A percentile compares a stretch with the other conserved stretches of the same genome.
Evolutionary conservation across 2,329 filamentous ascomycete species (phyloP).

Genomic region (Alternaria sp.): DNA sequence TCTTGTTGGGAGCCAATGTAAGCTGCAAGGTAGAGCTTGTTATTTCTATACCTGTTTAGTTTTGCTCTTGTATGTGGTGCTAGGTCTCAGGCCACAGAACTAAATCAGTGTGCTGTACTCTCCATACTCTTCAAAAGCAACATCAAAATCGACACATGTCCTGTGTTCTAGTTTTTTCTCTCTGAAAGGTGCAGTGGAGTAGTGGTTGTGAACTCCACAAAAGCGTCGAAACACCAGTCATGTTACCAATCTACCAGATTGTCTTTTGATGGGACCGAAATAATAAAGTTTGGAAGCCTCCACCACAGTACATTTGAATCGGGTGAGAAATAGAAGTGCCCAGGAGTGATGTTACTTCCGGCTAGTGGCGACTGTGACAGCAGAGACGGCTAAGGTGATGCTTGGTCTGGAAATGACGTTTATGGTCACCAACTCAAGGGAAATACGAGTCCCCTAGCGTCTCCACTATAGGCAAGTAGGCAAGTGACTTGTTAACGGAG

Average conservation of each 20-base stretch:
- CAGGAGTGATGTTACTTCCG: background rate
- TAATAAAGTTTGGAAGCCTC: background rate
- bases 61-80: no score
- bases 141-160: accelerated
- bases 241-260: background rate
- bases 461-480: background rate
- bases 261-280: background rate
- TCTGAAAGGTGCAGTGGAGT: background rate
- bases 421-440: background rate
- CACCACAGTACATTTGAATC: background rate
- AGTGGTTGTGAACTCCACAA: background rate
- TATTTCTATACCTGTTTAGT: no score
- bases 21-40: accelerated
- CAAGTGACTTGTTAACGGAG: background rate
- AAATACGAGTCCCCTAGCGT: conserved; percentile 1
- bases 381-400: background rate
- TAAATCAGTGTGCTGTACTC: no score
- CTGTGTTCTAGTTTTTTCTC: background rate
- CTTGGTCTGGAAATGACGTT: background rate
- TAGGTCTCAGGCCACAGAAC: no score
- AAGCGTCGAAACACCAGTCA: background rate
- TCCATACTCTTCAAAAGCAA: background rate
- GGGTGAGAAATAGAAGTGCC: background rate
- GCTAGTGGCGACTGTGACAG: background rate
- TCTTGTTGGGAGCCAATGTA: no score